Percentiles rank a stretch among this genome's conserved stretches.
Evolutionary conservation across 2,329 filamentous ascomycete genomes (phyloP).

Genomic region (Dactylella cylindrospora): DNA sequence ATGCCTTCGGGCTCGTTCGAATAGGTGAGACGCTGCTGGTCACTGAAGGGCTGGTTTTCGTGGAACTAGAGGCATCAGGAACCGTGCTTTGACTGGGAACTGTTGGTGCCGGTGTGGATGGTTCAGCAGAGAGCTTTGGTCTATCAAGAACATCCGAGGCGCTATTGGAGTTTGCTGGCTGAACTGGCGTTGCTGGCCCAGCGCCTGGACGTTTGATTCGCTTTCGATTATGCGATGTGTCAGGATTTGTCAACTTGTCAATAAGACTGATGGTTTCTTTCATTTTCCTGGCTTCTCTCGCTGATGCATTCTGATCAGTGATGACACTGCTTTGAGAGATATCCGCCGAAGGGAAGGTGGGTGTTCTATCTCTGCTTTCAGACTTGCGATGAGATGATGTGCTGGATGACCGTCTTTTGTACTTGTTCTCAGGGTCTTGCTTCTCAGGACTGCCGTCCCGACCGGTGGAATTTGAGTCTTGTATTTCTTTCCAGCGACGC

Average conservation of each 20-base stretch:
- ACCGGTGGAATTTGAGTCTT: slow-evolving; percentile 56
- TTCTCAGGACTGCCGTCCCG: slow-evolving; percentile 66
- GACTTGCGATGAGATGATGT: slow-evolving; percentile 65
- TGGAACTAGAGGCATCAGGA: slow-evolving; percentile 41
- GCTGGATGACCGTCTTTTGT: slow-evolving; percentile 58
- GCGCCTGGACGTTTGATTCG: slow-evolving; percentile 47
- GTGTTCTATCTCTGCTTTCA: slow-evolving; percentile 66
- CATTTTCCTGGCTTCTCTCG: slow-evolving; percentile 53
- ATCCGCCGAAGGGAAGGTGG: slow-evolving; percentile 53
- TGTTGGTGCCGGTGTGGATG: slow-evolving; percentile 20
- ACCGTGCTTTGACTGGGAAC: slow-evolving; percentile 35
- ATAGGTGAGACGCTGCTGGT: slow-evolving; percentile 39
- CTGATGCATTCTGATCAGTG: slow-evolving; percentile 63
- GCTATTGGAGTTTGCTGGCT: slow-evolving; percentile 15
- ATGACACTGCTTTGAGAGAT: slow-evolving; percentile 56
- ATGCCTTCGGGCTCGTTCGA: slow-evolving; percentile 23
- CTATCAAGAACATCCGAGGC: slow-evolving; percentile 41
- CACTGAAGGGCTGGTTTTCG: slow-evolving; percentile 38
- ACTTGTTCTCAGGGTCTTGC: slow-evolving; percentile 59
- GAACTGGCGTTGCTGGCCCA: slow-evolving; percentile 26
- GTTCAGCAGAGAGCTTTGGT: slow-evolving; percentile 33
- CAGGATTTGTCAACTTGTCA: slow-evolving; percentile 48
- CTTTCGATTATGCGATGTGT: slow-evolving; percentile 46
- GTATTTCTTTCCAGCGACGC: slow-evolving; percentile 52
- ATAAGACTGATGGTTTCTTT: slow-evolving; percentile 49